A percentile compares a stretch with the other conserved stretches of the same genome.
Evolutionary conservation across 2,329 filamentous ascomycete species (phyloP).

Genomic region (Lachnellula subtilissima): DNA sequence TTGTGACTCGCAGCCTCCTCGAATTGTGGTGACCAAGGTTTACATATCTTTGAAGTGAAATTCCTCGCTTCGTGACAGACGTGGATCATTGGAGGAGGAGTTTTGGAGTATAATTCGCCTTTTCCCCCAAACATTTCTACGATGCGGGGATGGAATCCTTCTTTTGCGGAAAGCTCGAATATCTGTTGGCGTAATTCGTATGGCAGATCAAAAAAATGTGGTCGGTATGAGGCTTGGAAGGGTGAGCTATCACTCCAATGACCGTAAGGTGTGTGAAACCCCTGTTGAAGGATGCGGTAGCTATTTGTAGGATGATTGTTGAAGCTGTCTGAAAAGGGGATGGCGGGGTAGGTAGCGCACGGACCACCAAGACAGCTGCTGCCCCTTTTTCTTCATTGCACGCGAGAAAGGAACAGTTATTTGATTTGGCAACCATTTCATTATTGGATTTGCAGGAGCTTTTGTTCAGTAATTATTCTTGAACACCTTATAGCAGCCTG

Average conservation of each 20-base stretch:
- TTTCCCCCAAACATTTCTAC: slow-evolving; percentile 10
- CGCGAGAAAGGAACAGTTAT: too few species aligned
- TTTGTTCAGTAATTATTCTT: too few species aligned
- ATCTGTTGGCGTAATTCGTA: slow-evolving; percentile 17
- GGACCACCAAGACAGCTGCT: too few species aligned
- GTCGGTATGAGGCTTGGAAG: not conserved
- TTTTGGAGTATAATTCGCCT: slow-evolving; percentile 9
- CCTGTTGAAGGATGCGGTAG: not conserved
- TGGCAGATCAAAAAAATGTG: slow-evolving; percentile 12
- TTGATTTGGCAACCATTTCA: too few species aligned
- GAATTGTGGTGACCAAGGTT: slow-evolving; percentile 14
- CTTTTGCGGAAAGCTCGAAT: slow-evolving; percentile 6
- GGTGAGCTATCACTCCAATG: not conserved
- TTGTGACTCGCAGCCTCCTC: not conserved
- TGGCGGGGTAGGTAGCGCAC: not conserved
- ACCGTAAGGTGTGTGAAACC: not conserved
- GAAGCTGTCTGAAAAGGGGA: not conserved
- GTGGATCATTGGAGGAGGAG: slow-evolving; percentile 13
- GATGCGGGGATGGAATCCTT: slow-evolving; percentile 2
- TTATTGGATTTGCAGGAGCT: too few species aligned
- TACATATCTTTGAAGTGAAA: slow-evolving; percentile 10
- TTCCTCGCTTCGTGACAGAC: slow-evolving; percentile 13
- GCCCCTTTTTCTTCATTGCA: too few species aligned
- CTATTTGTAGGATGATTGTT: not conserved
- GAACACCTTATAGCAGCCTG: too few species aligned